A percentile compares a stretch with the other conserved stretches of the same genome.
phyloP scores from a whole-genome alignment of 1,284 basidiomycete genomes.

The Cryptococcus wingfieldii region DNA sequence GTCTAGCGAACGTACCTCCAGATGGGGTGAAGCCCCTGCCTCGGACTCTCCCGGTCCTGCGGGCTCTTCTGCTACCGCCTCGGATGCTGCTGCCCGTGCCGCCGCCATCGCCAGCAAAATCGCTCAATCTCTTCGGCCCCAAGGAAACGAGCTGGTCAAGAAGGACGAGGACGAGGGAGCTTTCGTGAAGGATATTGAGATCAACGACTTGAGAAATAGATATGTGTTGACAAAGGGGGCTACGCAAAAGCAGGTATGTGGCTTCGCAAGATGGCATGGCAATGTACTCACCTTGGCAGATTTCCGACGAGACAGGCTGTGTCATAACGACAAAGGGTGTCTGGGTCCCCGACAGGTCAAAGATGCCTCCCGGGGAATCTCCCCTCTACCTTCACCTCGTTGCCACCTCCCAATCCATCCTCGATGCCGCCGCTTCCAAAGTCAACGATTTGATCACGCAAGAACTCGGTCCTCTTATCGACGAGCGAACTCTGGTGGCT shows the following conservation, averaged over 20 bases:
- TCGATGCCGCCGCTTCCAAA: constrained; percentile 75
- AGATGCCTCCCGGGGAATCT: constrained; percentile 85
- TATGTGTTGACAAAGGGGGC: constrained; percentile 92
- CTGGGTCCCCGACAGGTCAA: constrained; percentile 88
- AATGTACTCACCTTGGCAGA: constrained; percentile 52
- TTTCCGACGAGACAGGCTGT: constrained; percentile 83
- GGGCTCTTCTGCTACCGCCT: constrained; percentile 54
- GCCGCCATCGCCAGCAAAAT: constrained; percentile 81
- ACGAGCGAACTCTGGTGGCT: constrained; percentile 61
- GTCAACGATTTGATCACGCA: constrained; percentile 79
- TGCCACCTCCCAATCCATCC: constrained; percentile 70
- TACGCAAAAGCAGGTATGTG: constrained; percentile 80
- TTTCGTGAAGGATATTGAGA: constrained; percentile 88
- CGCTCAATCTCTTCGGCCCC: constrained; percentile 65
- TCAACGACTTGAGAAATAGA: constrained; percentile 93
- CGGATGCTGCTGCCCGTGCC: constrained; percentile 64
- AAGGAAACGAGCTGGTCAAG: constrained; percentile 52
- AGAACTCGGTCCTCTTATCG: constrained; percentile 83
- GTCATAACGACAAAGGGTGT: constrained; percentile 85
- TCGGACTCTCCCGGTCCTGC: constrained; percentile 27
- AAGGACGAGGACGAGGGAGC: constrained; percentile 74
- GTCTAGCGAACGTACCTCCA: constrained; percentile 15
- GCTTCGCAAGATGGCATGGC: background rate
- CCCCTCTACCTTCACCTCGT: constrained; percentile 92
- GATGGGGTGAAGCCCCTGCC: constrained; percentile 26